Base-by-base conservation (phyloP, 2,329 filamentous ascomycete species). In the Penicillium sp. region DNA sequence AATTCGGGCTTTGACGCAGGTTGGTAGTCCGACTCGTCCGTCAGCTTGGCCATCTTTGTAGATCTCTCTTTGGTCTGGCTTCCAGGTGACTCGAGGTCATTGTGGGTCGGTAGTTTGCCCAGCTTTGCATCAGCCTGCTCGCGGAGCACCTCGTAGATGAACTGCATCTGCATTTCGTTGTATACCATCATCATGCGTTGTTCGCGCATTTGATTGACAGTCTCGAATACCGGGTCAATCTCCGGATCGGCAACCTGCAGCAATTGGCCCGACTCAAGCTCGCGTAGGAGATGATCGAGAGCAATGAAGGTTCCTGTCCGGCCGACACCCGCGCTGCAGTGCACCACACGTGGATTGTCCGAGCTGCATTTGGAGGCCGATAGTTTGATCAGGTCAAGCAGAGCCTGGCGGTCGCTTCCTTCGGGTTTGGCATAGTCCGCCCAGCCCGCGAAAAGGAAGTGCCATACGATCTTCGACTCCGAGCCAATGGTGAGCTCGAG, bases 111-210 rank as follows among this genome's bases (percentile, higher is more conserved):
- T 2, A 52, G 25, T 42, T 66, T 66, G 38, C 67, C 67, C 35
- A 72, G 60, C 46, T 64, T 69, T 20, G 60, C 37, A 45, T 68
- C 64, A 5, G 61, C 61, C 52, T 72, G 67, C 66, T 89, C 86
- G 44, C 83, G 81, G 62, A 96, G 70, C 1, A 95, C 88, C 63
- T 90, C 83, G 72, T 98, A 97, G 49, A 98, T 81, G 67, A 97
- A 96, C 32, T 81, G 72, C 62, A 88, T 93, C 68, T 98, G 93
- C 42, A 79, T 68, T 60, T 92, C 87, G 40, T 88, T 86, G 72
- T 97, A 93, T 4, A 98, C 93, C 93, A 98, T 98, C 72, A 86
- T 88, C 75, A 89, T 88, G 15, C 93, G 81, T 75, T 98, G 93
- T 68, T 92, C 82, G 39, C 93, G 81, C 47, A 98, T 78, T 52